Evolutionary conservation across 108 stramenopile genomes (phyloP), one percentile per base, ranked within the genome.

Genomic region (Nitzschia inconspicua): DNA sequence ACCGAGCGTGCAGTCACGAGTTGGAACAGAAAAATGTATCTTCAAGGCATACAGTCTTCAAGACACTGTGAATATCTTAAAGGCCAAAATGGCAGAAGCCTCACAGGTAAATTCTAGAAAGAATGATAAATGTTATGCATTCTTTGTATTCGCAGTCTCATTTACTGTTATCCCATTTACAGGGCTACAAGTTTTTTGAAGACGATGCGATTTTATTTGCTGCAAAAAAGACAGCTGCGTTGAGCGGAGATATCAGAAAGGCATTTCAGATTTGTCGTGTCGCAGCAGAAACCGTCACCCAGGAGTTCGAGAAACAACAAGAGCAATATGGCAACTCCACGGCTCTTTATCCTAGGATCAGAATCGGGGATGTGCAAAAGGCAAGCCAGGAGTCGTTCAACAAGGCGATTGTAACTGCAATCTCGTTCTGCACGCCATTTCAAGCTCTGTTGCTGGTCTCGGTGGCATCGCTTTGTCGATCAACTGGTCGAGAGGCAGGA

Each of bases 211-310:
- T 96, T 26, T 61, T 70, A 43, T 91, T 96, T 74, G 95, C 91
- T 4, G 85, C 95, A 18, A 86, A 80, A 46, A 98, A 95, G 65
- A 89, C 91, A 37, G 87, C 93, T 3, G 78, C 76, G 14, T 22
- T 84, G 31, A 85, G 90, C 16, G 98, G 98, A 13, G 98, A 99
- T 66, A 80, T 97, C 41, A 77, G 97, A 18, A 93, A 89, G 65
- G 93, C 94, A 10, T 89, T 99, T 40, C 88, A 92, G 35, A 77
- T 95, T 36, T 99, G 95, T 52, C 68, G 87, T 36, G 63, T 76
- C 29, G 97, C 97, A 9, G 89, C 89, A 2, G 88, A 98, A 68
- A 58, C 37, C 16, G 85, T 90, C 7, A 58, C 72, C 8, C 57
- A 67, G 28, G 68, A 75, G 30, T 37, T 54, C n/a, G 59, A 59